These are phyloP conservation scores for Nicotiana otophora DNA, from an alignment of 257 asterid genomes.

Conservation along the genomic window DNA sequence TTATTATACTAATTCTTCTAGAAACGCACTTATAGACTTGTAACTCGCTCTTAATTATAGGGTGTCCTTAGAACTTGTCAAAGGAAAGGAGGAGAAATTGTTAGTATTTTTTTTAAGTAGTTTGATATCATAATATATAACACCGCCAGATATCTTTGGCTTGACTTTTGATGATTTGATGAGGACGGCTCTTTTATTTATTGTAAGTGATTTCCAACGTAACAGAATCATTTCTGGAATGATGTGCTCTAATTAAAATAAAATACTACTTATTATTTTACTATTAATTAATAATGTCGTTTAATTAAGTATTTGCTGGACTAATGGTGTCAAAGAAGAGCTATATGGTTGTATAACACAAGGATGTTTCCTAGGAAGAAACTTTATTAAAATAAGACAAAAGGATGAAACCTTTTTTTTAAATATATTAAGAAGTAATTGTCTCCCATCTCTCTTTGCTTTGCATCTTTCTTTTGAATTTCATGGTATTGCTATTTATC, in stretches of 20 bases:
- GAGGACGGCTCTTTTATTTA: background rate
- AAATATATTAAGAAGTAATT: background rate
- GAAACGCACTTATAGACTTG: background rate
- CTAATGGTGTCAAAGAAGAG: background rate
- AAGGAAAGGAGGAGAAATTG: background rate
- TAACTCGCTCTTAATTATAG: background rate
- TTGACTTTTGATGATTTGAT: background rate
- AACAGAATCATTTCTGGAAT: background rate
- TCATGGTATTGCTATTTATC: too few relatives aligned
- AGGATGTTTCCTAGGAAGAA: background rate
- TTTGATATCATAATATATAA: background rate
- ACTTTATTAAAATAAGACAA: background rate
- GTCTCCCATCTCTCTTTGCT: too few relatives aligned
- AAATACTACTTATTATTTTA: too few relatives aligned
- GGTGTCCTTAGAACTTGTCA: background rate
- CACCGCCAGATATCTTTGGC: background rate
- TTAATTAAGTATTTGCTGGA: background rate
- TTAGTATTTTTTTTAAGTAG: background rate
- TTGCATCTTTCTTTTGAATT: too few relatives aligned
- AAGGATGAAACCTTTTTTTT: background rate
- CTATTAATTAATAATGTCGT: background rate
- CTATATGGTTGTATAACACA: background rate
- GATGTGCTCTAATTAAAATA: background rate
- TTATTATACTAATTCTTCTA: background rate
- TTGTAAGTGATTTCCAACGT: background rate